phyloP scores from a whole-genome alignment of 345 rosid genomes.

The Aquilaria malaccensis region DNA sequence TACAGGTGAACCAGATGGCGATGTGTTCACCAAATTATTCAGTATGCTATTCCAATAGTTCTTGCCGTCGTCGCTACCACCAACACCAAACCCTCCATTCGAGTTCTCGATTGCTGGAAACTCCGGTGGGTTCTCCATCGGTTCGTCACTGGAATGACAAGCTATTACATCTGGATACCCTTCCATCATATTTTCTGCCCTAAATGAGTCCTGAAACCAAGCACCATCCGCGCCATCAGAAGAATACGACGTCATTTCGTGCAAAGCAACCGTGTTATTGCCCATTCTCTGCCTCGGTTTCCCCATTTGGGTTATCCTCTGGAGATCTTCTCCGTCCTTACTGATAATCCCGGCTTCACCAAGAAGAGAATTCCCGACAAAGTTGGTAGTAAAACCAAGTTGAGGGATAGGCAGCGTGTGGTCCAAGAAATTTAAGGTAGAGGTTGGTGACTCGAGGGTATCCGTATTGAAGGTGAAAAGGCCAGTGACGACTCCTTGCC shows the following conservation, averaged over 20 bases:
- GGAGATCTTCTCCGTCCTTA: not conserved
- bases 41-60: conserved; percentile 32
- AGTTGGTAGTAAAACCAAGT: conserved; percentile 11
- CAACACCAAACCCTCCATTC: conserved; percentile 6
- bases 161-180: conserved; percentile 17
- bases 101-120: conserved; percentile 5
- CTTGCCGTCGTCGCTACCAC: conserved; percentile 24
- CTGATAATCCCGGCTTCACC: not conserved
- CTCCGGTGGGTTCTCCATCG: conserved; percentile 1
- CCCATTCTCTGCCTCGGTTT: conserved; percentile 3
- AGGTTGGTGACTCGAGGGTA: conserved; percentile 30
- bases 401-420: conserved; percentile 2
- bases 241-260: conserved; percentile 8
- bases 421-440: conserved; percentile 21
- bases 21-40: conserved; percentile 21
- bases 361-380: not conserved
- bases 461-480: conserved; percentile 16
- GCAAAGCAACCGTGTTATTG: conserved; percentile 8
- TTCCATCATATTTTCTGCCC: conserved; percentile 17
- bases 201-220: conserved; percentile 20
- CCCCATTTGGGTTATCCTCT: conserved; percentile 5
- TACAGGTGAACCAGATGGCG: conserved; percentile 17
- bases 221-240: conserved; percentile 2
- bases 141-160: conserved; percentile 14
- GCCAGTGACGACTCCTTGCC: conserved; percentile 31